Base-by-base conservation (phyloP, 805 yeast genomes). In the Starmera dryadoides region DNA sequence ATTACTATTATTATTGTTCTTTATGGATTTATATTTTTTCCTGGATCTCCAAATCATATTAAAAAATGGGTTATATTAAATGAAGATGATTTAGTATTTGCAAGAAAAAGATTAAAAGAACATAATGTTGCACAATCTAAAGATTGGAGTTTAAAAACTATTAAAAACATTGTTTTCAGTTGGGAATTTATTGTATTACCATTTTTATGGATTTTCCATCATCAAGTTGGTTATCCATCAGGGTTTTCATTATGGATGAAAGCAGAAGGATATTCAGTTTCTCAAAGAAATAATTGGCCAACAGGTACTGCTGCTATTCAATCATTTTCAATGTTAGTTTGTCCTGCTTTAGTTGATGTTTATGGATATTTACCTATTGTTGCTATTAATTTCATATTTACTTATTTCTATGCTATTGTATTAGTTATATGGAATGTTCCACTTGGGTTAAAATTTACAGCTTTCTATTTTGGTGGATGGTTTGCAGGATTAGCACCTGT, bases 11-110 rank as follows among this genome's bases (percentile, higher is more conserved):
- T 25, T n/a, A 25, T n/a, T 25, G n/a, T 25, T 8, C 12, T 5
- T 12, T 25, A 25, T 25, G 28, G 28, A 4, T 25, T 25, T 12
- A 4, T 25, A 12, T 12, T 25, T 25, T 25, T 25, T 25, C 28
- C 28, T 25, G 28, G 28, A 4, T 53, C 81, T 77, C 52, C 75
- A 81, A 35, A 68, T 81, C 28, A 25, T 25, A 25, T 25, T 25
- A 25, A 25, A 25, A 25, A 25, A n/a, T 25, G 9, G 9, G 12
- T 25, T 12, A 25, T 25, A 11, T 25, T 25, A 8, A 25, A 25
- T 25, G n/a, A 25, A 25, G 28, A 25, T 25, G 28, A 25, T 12
- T 25, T 25, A n/a, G 28, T 25, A 11, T 25, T 25, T 25, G 28
- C 28, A 10, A 25, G 28, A 25, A 25, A n/a, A 25, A 25, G 28